These are phyloP conservation scores for Cruciata laevipes DNA, from an alignment of 257 asterid species.

Conservation along the genomic window DNA sequence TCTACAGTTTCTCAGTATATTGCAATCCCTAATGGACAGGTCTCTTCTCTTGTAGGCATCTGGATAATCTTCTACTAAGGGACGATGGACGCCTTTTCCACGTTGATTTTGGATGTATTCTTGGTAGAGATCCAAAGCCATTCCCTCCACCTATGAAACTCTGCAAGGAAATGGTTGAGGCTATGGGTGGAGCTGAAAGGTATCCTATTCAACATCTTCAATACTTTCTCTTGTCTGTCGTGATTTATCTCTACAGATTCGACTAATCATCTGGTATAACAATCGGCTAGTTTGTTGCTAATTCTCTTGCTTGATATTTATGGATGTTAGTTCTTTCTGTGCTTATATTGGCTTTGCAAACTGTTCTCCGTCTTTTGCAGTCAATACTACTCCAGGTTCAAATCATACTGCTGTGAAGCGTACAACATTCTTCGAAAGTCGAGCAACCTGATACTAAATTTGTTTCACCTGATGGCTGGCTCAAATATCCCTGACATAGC, in stretches of 20 bases:
- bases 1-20: not conserved
- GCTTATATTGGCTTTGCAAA: not conserved
- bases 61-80: slow-evolving; percentile 87
- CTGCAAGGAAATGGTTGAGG: slow-evolving; percentile 99
- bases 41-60: slow-evolving; percentile 65
- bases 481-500: slow-evolving; percentile 94
- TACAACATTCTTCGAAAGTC: slow-evolving; percentile 97
- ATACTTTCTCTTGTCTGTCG: not conserved
- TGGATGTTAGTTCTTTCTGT: not conserved
- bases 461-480: slow-evolving; percentile 93
- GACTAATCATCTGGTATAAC: not conserved
- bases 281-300: not conserved
- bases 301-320: no score
- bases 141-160: slow-evolving; percentile 99
- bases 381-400: slow-evolving; percentile 88
- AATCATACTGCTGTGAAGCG: slow-evolving; percentile 97
- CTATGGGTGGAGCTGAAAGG: slow-evolving; percentile 99
- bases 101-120: slow-evolving; percentile 92
- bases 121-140: slow-evolving; percentile 96
- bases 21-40: slow-evolving; percentile 11
- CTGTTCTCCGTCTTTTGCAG: slow-evolving; percentile 37
- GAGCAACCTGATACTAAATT: slow-evolving; percentile 80
- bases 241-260: not conserved
- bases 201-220: slow-evolving; percentile 11
- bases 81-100: slow-evolving; percentile 97